phyloP scores from a whole-genome alignment of 805 yeast genomes.

The Candida nitratophila region DNA sequence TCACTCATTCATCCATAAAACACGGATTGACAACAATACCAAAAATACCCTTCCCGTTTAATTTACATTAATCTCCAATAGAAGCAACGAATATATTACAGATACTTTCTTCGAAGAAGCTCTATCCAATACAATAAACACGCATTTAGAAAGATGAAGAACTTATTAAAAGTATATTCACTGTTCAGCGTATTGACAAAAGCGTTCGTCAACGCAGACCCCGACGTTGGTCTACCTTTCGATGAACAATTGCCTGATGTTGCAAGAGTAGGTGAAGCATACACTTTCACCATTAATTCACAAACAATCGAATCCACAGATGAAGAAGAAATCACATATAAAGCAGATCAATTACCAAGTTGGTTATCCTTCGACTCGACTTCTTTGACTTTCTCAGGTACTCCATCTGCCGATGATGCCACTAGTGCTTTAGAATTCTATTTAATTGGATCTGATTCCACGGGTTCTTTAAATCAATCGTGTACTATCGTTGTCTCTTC shows the following conservation, averaged over 20 bases:
- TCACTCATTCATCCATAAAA: no score
- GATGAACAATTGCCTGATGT: conserved; percentile 80
- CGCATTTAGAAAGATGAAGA: not conserved
- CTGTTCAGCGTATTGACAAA: not conserved
- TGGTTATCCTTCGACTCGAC: conserved; percentile 73
- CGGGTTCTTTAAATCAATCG: conserved; percentile 41
- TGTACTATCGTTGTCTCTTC: conserved; percentile 57
- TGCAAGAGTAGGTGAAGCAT: conserved; percentile 61
- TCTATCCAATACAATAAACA: no score
- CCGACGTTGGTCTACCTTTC: conserved; percentile 69
- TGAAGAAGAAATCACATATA: conserved; percentile 40
- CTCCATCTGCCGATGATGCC: conserved; percentile 44
- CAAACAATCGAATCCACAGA: conserved; percentile 55
- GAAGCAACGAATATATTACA: no score
- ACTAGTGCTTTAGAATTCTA: conserved; percentile 41
- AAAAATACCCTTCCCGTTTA: no score
- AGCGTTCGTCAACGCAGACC: conserved; percentile 28
- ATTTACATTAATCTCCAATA: no score
- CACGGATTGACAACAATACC: no score
- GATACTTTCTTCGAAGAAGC: no score
- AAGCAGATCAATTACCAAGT: conserved; percentile 52
- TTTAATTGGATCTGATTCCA: conserved; percentile 56
- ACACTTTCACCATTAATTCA: conserved; percentile 58
- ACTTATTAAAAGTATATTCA: not conserved
- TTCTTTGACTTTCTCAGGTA: conserved; percentile 62